Evolutionary conservation across 2,329 filamentous ascomycete species (phyloP), one percentile per base, ranked within the genome.

Genomic region (Lecanicillium sp.): DNA sequence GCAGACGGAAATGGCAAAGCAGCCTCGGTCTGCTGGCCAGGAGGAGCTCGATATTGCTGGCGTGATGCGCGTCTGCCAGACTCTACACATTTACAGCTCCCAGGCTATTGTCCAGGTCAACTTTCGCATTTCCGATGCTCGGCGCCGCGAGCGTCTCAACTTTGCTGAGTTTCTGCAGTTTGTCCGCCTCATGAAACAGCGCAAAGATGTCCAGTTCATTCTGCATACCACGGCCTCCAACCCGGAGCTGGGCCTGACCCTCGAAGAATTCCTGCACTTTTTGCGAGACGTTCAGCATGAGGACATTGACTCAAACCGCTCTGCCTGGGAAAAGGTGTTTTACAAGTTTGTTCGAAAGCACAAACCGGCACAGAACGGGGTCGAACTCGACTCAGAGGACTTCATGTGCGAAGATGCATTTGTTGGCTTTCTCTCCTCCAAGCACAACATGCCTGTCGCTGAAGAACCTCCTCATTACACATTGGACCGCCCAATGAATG

Each of bases 21-120:
- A 83, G 40, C 78, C 74, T 46, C 67, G 70, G 9, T 67, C 71
- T 39, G 56, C 59, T 3, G 60, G 68, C 5, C 75, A 81, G 6
- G 83, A 88, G 50, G 76, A 75, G 38, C 78, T 96, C 37, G 81
- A 90, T 48, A 77, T 94, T 38, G 70, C 72, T 13, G 85, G 84
- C 9, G 82, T 95, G 20, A 83, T 89, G 55, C 80, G 81, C 43
- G 72, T 96, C 12, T 96, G 92, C 63, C 83, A 84, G 43, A 89
- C 83, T 52, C 69, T 96, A 33, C 89, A 96, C 57, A 95, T 98
- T 51, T 89, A 95, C 59, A 87, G 85, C 52, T 84, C 87, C 3
- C 78, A 81, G 44, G 74, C 77, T 39, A 81, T 84, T 33, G 68
- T 96, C 4, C 78, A 76, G 40, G 68, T 73, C 22, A 85, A 83